Conservation (phyloP, 225 moss, liverwort and hornwort species). For the Thuidium tamariscinum region DNA sequence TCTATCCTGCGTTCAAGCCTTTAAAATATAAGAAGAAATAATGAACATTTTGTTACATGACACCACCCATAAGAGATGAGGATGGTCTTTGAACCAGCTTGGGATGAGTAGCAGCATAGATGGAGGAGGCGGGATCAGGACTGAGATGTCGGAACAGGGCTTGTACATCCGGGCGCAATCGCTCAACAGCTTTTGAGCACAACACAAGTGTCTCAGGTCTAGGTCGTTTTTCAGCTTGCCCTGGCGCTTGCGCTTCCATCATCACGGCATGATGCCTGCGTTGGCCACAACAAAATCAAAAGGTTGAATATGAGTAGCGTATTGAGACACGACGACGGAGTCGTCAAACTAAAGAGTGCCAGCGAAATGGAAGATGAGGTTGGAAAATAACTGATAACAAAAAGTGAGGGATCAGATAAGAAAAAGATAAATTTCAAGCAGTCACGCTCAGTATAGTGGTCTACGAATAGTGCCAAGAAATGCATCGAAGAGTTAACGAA, state of each 20-base stretch:
- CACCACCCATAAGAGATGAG: constrained; percentile 48
- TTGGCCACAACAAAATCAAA: neutral
- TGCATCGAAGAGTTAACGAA: neutral
- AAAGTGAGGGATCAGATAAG: neutral
- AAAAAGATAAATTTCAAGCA: neutral
- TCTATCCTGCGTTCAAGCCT: neutral
- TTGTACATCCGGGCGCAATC: constrained; percentile 74
- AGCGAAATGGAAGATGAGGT: neutral
- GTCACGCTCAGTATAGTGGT: neutral
- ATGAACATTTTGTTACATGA: constrained; percentile 10
- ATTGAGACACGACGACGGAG: neutral
- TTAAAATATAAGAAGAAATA: neutral
- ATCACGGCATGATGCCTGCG: constrained; percentile 84
- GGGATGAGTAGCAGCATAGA: constrained; percentile 88
- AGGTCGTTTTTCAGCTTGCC: constrained; percentile 50
- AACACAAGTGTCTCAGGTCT: constrained; percentile 68
- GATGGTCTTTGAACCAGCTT: constrained; percentile 70
- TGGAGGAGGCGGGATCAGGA: constrained; percentile 61
- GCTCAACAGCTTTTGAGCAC: constrained; percentile 73
- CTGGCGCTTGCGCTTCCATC: constrained; percentile 71
- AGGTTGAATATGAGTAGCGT: neutral
- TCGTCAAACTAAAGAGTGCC: neutral
- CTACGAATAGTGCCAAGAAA: neutral
- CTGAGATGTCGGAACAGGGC: constrained; percentile 77
- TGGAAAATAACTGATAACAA: neutral